Evolutionary conservation across 2,329 filamentous ascomycete species (phyloP).

Genomic region (Simplicillium aogashimaense): DNA sequence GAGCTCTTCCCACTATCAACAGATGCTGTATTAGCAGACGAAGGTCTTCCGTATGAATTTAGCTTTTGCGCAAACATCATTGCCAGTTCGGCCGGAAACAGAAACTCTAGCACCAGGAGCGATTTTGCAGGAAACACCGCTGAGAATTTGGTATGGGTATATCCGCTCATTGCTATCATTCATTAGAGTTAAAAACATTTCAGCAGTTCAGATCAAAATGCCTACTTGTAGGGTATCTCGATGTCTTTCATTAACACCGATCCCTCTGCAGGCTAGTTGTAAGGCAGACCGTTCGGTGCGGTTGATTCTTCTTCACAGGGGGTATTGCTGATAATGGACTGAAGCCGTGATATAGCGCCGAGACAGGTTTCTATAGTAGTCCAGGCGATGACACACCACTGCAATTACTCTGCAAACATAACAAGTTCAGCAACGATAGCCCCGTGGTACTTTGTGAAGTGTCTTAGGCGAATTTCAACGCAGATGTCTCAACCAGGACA

Average conservation of each 20-base stretch:
- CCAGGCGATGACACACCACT: neutral
- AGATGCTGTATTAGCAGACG: neutral
- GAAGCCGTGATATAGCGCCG: neutral
- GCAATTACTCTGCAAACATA: neutral
- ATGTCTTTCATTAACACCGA: too few species aligned
- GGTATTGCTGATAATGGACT: too few species aligned
- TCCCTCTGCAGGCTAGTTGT: too few species aligned
- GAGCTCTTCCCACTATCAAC: constrained; percentile 13
- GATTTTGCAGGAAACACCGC: too few species aligned
- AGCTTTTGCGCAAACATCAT: neutral
- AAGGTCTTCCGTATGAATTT: neutral
- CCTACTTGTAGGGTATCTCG: too few species aligned
- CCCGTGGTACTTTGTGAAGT: neutral
- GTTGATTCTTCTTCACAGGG: too few species aligned
- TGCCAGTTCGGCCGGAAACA: neutral
- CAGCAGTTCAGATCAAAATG: too few species aligned
- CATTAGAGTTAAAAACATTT: too few species aligned
- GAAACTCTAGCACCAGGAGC: too few species aligned
- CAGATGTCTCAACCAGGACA: neutral
- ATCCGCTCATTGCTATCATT: too few species aligned
- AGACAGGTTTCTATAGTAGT: neutral
- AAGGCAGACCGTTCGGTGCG: too few species aligned
- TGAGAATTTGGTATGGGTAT: too few species aligned
- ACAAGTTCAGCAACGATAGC: neutral
- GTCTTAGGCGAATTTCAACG: neutral